Conservation (phyloP, 2,329 filamentous ascomycete species). For the Alternaria conjuncta region DNA sequence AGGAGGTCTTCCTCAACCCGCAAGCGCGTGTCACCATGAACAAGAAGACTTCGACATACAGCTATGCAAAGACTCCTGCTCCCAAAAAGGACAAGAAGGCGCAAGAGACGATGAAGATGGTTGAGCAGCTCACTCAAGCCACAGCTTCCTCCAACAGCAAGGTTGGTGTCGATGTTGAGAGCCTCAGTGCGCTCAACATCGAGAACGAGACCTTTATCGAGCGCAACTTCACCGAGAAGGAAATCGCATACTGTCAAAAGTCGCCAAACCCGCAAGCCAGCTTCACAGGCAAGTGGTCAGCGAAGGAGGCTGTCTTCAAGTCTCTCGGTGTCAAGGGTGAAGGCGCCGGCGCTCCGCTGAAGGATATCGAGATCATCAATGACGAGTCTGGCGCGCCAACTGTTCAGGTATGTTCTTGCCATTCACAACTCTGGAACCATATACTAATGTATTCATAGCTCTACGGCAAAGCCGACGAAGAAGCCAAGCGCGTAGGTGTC, state of each 20-base stretch:
- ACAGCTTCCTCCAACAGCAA: conserved; percentile 68
- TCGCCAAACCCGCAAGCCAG: conserved; percentile 83
- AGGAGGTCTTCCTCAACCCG: conserved; percentile 90
- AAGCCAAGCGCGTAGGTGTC: conserved; percentile 84
- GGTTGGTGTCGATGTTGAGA: conserved; percentile 93
- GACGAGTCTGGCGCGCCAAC: conserved; percentile 82
- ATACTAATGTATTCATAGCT: conserved; percentile 63
- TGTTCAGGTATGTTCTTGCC: conserved; percentile 73
- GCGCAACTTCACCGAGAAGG: conserved; percentile 87
- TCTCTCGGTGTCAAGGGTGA: conserved; percentile 84
- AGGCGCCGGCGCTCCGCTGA: conserved; percentile 87
- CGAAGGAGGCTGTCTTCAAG: conserved; percentile 99
- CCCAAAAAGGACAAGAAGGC: conserved; percentile 66
- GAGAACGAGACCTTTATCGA: conserved; percentile 92
- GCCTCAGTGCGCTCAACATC: conserved; percentile 85
- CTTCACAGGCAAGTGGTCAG: conserved; percentile 94
- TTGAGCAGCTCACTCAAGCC: conserved; percentile 77
- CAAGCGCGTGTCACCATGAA: conserved; percentile 83
- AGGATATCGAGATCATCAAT: conserved; percentile 90
- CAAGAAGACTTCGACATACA: conserved; percentile 83
- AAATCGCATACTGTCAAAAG: conserved; percentile 85
- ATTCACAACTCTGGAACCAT: background rate
- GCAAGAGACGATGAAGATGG: conserved; percentile 73
- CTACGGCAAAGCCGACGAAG: conserved; percentile 80
- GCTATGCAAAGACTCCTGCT: conserved; percentile 66